A percentile compares a stretch with the other conserved stretches of the same genome.
These are phyloP conservation scores for Diaporthe citriasiana DNA, from an alignment of 2,329 filamentous ascomycete species.

Conservation along the genomic window DNA sequence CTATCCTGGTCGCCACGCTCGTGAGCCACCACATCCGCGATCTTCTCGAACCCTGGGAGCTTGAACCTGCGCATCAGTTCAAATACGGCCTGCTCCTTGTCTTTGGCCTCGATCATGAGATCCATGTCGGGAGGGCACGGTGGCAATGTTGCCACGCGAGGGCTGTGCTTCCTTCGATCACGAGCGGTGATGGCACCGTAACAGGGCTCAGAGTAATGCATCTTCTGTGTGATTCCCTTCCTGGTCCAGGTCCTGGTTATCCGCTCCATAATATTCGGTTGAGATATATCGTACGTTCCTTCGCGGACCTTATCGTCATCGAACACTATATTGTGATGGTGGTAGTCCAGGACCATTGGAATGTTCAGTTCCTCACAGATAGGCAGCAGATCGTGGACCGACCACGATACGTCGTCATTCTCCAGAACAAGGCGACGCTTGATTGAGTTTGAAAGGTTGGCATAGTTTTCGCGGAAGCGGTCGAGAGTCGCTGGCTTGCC, in stretches of 20 bases:
- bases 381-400: slow-evolving; percentile 90
- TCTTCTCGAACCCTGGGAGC: slow-evolving; percentile 81
- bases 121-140: slow-evolving; percentile 89
- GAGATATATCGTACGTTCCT: slow-evolving; percentile 85
- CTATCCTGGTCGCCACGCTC: slow-evolving; percentile 82
- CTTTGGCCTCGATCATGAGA: slow-evolving; percentile 99
- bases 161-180: slow-evolving; percentile 87
- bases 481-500: slow-evolving; percentile 85
- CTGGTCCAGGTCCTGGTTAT: slow-evolving; percentile 87
- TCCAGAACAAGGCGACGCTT: slow-evolving; percentile 89
- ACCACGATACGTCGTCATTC: slow-evolving; percentile 94
- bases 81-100: slow-evolving; percentile 97
- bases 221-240: slow-evolving; percentile 91
- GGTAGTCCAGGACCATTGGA: slow-evolving; percentile 90
- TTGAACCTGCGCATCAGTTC: slow-evolving; percentile 92
- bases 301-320: slow-evolving; percentile 80
- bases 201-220: slow-evolving; percentile 93
- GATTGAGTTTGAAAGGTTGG: slow-evolving; percentile 72
- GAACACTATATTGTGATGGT: slow-evolving; percentile 96
- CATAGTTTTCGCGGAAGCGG: slow-evolving; percentile 84
- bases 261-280: slow-evolving; percentile 73
- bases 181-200: slow-evolving; percentile 81
- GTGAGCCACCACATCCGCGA: slow-evolving; percentile 84
- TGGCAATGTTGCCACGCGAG: slow-evolving; percentile 83
- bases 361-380: slow-evolving; percentile 96